A percentile compares a stretch with the other conserved stretches of the same genome.
These are phyloP conservation scores for Sisymbrium altissimum DNA, from an alignment of 345 rosid genomes.

Conservation along the genomic window DNA sequence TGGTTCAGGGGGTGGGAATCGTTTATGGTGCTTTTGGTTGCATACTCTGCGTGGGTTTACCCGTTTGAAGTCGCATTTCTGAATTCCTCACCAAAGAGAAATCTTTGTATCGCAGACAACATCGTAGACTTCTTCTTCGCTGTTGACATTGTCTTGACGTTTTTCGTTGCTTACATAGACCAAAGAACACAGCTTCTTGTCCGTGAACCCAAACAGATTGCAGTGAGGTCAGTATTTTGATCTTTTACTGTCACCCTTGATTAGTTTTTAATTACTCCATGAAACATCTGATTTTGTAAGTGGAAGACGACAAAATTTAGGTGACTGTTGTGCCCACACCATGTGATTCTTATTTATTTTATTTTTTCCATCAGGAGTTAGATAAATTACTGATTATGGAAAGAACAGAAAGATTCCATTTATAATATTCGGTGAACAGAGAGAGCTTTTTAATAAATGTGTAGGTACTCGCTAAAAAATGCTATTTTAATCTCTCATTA, in stretches of 20 bases:
- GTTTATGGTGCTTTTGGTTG: constrained; percentile 77
- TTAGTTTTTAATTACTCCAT: constrained; percentile 2
- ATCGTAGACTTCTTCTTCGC: constrained; percentile 77
- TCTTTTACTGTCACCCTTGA: neutral
- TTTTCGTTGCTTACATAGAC: constrained; percentile 76
- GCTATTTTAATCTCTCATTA: constrained; percentile 11
- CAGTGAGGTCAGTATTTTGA: constrained; percentile 54
- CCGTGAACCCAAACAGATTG: constrained; percentile 53
- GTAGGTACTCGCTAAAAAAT: constrained; percentile 5
- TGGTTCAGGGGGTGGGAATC: constrained; percentile 78
- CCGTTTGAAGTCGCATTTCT: constrained; percentile 83
- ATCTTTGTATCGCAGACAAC: constrained; percentile 62
- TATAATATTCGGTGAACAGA: constrained; percentile 8
- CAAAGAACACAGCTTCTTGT: constrained; percentile 68
- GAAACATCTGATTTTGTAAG: neutral
- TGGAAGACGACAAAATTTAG: constrained; percentile 28
- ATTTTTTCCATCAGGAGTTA: neutral
- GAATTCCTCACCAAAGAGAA: constrained; percentile 34
- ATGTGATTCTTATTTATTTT: constrained; percentile 30
- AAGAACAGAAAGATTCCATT: constrained; percentile 30
- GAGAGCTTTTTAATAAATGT: neutral
- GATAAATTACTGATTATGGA: constrained; percentile 27
- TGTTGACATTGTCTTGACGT: constrained; percentile 70
- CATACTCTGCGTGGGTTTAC: constrained; percentile 81
- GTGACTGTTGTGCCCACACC: constrained; percentile 35